phyloP scores from a whole-genome alignment of 164 flowering plant species.

The Paratinospora sagittata region DNA sequence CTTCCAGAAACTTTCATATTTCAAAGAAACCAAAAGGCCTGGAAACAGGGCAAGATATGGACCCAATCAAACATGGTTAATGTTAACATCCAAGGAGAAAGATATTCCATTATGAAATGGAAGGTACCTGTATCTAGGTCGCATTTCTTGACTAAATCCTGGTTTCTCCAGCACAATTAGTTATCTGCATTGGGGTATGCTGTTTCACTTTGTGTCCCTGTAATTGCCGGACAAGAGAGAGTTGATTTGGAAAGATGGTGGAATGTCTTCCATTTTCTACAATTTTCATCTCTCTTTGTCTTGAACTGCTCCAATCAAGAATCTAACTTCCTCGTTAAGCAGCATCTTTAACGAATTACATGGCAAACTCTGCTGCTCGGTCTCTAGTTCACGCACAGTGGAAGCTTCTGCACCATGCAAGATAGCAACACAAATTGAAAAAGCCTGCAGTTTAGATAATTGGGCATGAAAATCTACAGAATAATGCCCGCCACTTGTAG shows the following conservation, averaged over 20 bases:
- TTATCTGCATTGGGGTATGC: neutral
- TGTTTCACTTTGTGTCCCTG: slow-evolving; percentile 35
- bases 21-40: neutral
- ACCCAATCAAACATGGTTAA: neutral
- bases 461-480: slow-evolving; percentile 80
- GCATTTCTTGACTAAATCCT: neutral
- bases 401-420: slow-evolving; percentile 58
- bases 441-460: slow-evolving; percentile 79
- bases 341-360: slow-evolving; percentile 55
- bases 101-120: neutral
- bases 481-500: slow-evolving; percentile 49
- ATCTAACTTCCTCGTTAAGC: slow-evolving; percentile 56
- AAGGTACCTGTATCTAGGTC: neutral
- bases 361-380: slow-evolving; percentile 27
- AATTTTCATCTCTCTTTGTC: slow-evolving; percentile 50
- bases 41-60: neutral
- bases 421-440: slow-evolving; percentile 78
- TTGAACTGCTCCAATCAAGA: slow-evolving; percentile 45
- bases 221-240: slow-evolving; percentile 85
- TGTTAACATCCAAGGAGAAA: neutral
- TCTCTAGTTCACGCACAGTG: slow-evolving; percentile 23
- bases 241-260: slow-evolving; percentile 41
- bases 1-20: neutral
- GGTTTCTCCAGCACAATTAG: neutral
- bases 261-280: slow-evolving; percentile 30